Evolutionary conservation across 176 grass and related monocot genomes (phyloP), one percentile per base, ranked within the genome.

Genomic region (Tuctoria greenei): DNA sequence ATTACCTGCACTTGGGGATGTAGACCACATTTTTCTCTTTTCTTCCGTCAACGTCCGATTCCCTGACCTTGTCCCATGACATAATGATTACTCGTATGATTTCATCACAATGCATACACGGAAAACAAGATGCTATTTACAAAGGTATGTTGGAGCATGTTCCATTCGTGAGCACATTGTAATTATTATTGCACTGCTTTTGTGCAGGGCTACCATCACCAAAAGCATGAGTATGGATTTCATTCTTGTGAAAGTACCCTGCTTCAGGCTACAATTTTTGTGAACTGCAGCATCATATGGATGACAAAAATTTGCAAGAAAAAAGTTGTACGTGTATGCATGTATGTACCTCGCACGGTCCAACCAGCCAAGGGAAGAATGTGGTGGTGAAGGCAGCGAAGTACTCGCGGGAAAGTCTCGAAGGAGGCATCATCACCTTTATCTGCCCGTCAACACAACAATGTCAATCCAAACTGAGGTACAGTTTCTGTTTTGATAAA

Each of bases 1-100:
- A 36, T 81, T 81, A 99, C 96, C 96, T 99, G 96, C 96, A 99
- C 80, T 90, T 95, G 37, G 92, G 96, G 42, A 99, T 83, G 70
- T 93, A 88, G 35, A 99, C 96, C 74, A 99, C 92, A 72, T 95
- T 99, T 66, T 89, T 95, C 78, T 99, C 96, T 81, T 35, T 90
- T 16, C 70, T 90, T 64, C 92, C 96, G 65, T 99, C 61, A 75
- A 86, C 80, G 75, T 95, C 82, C 27, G 96, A 93, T 90, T 95
- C 87, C 89, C 50, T 99, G 39, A 90, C 96, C 96, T 99, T 76
- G 45, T 70, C 75, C 72, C 69, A 61, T 64, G 27, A 87, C 80
- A 92, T 68, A 83, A 90, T 88, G 81, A 71, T 85, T 69, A 79
- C 55, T 74, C 76, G 64, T 34, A 74, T 21, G 74, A n/a, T 36